Percentiles rank a stretch among this genome's conserved stretches.
These are phyloP conservation scores for Trametes gibbosa DNA, from an alignment of 768 basidiomycete species.

Conservation along the genomic window DNA sequence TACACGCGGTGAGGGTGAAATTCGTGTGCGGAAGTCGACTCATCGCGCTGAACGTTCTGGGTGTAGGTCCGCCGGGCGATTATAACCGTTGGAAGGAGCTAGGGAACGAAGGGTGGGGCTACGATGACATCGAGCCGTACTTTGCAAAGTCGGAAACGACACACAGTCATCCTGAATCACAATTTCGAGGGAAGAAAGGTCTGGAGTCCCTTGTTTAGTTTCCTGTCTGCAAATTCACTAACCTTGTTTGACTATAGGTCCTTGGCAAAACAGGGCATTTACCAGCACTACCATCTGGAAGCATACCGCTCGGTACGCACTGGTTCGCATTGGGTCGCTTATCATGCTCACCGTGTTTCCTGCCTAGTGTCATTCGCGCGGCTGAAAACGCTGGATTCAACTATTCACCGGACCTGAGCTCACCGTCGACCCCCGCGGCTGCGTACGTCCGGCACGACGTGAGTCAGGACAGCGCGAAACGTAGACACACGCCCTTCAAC, in stretches of 20 bases:
- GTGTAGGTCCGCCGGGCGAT: constrained; percentile 24
- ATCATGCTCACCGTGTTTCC: neutral
- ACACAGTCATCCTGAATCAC: neutral
- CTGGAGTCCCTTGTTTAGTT: neutral
- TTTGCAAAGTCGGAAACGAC: constrained; percentile 34
- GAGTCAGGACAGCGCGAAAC: constrained; percentile 15
- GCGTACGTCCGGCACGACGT: constrained; percentile 18
- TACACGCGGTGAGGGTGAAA: constrained; percentile 23
- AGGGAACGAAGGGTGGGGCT: constrained; percentile 36
- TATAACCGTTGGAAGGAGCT: constrained; percentile 31
- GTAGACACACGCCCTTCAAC: constrained; percentile 19
- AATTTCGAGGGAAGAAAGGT: constrained; percentile 2
- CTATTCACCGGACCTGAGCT: constrained; percentile 17
- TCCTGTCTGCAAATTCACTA: neutral
- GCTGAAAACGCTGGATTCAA: constrained; percentile 16
- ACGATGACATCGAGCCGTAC: constrained; percentile 33
- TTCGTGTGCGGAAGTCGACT: no score
- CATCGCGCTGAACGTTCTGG: neutral
- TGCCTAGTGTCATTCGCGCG: constrained; percentile 11
- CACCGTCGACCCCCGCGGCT: constrained; percentile 15
- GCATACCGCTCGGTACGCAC: constrained; percentile 2
- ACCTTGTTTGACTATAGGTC: neutral
- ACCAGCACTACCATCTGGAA: constrained; percentile 2
- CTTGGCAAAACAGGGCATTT: constrained; percentile 14
- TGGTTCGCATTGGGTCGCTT: neutral